Conservation (phyloP, 495 filamentous ascomycete species). For the Pyronema omphalodes region DNA sequence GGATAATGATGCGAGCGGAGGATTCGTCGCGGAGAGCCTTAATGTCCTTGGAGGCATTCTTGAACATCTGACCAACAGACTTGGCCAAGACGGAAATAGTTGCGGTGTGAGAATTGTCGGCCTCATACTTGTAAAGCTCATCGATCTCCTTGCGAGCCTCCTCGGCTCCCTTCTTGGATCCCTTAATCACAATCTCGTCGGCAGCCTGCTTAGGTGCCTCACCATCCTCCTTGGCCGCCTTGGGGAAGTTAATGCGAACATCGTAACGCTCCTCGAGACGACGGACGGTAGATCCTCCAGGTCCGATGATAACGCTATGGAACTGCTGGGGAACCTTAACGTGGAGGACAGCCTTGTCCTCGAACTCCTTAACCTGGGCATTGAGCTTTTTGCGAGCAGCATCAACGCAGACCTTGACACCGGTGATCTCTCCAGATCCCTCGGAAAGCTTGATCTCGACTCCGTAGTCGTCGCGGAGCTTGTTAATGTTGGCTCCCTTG, state of each 20-base stretch:
- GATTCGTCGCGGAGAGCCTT: constrained; percentile 69
- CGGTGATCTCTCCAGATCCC: constrained; percentile 42
- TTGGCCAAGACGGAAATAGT: constrained; percentile 69
- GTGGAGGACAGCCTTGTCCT: constrained; percentile 20
- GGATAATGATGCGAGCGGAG: constrained; percentile 78
- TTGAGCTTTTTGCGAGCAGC: constrained; percentile 34
- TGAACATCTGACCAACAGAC: constrained; percentile 78
- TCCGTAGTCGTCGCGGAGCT: constrained; percentile 89
- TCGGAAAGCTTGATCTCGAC: constrained; percentile 88
- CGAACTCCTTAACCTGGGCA: constrained; percentile 27
- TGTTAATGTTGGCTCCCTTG: constrained; percentile 80
- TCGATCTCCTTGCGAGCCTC: constrained; percentile 77
- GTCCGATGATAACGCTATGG: constrained; percentile 22
- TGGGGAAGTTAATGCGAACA: constrained; percentile 87
- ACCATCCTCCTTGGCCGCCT: constrained; percentile 56
- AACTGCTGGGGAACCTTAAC: constrained; percentile 19
- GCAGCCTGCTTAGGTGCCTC: constrained; percentile 60
- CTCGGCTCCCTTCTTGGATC: constrained; percentile 79
- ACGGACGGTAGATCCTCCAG: constrained; percentile 20
- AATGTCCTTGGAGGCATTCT: constrained; percentile 72
- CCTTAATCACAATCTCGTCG: constrained; percentile 81
- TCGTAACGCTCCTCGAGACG: constrained; percentile 45
- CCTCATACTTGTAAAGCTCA: constrained; percentile 64
- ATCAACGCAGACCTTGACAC: constrained; percentile 51
- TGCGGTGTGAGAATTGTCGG: constrained; percentile 62